Conservation (phyloP, 257 asterid species). For the Ocimum tenuiflorum region DNA sequence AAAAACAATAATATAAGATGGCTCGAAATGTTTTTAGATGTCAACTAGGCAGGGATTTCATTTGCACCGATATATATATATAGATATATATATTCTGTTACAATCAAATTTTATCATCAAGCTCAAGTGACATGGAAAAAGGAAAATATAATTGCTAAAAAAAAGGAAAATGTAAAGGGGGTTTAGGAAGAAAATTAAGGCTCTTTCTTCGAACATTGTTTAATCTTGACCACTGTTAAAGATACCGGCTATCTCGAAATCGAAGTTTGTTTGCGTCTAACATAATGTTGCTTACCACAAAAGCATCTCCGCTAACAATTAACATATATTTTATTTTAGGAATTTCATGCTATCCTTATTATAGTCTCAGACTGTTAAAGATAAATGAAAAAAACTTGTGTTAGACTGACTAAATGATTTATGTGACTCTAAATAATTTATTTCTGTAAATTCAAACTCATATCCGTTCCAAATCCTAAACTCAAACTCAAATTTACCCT, state of each 20-base stretch:
- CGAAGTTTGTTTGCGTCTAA: neutral
- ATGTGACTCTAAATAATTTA: too few relatives aligned
- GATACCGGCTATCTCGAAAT: neutral
- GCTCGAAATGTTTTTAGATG: neutral
- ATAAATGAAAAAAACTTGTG: too few relatives aligned
- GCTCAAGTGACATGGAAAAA: too few relatives aligned
- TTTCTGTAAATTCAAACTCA: too few relatives aligned
- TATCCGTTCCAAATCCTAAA: too few relatives aligned
- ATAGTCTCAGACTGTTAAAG: neutral
- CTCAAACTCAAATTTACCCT: too few relatives aligned
- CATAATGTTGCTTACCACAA: too few relatives aligned
- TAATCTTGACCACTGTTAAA: neutral
- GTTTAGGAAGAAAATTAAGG: neutral
- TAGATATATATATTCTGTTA: too few relatives aligned
- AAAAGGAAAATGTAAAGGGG: too few relatives aligned
- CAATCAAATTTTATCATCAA: too few relatives aligned
- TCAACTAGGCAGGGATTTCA: neutral
- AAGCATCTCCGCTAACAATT: neutral
- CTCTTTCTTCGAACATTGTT: neutral
- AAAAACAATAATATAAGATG: neutral
- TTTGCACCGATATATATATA: neutral
- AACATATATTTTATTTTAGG: neutral
- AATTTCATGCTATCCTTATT: neutral
- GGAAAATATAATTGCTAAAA: too few relatives aligned
- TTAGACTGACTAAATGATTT: too few relatives aligned